Conservation (phyloP, 108 stramenopile species). For the Cyclostephanos invisitatus region DNA sequence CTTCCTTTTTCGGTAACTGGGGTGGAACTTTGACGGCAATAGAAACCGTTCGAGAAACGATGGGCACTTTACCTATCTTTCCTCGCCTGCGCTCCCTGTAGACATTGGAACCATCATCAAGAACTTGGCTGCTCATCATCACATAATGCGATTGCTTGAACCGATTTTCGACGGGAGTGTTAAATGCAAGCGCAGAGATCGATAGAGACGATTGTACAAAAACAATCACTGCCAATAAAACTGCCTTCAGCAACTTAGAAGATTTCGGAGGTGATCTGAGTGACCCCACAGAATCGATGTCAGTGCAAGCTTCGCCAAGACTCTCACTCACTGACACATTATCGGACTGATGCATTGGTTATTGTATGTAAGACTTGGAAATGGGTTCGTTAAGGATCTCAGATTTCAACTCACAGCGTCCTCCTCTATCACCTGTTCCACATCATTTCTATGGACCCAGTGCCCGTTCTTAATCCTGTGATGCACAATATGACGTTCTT, state of each 20-base stretch:
- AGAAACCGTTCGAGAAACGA: constrained; percentile 42
- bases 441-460: constrained; percentile 46
- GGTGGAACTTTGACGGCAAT: constrained; percentile 10
- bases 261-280: not conserved
- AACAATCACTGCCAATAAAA: not conserved
- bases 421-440: not conserved
- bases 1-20: not conserved
- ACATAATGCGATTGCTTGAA: not conserved
- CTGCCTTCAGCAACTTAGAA: not conserved
- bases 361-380: not conserved
- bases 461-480: constrained; percentile 55
- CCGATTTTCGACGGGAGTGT: not conserved
- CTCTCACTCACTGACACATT: not conserved
- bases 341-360: not conserved
- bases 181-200: constrained; percentile 9
- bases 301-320: not conserved
- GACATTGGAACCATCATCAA: not conserved
- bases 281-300: not conserved
- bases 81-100: constrained; percentile 22
- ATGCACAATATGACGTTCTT: constrained; percentile 56
- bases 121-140: not conserved
- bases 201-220: not conserved
- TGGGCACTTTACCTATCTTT: constrained; percentile 36
- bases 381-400: not conserved
- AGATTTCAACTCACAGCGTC: constrained; percentile 15